Base-by-base conservation (phyloP, 2,329 filamentous ascomycete genomes). In the Aspergillus proliferans region DNA sequence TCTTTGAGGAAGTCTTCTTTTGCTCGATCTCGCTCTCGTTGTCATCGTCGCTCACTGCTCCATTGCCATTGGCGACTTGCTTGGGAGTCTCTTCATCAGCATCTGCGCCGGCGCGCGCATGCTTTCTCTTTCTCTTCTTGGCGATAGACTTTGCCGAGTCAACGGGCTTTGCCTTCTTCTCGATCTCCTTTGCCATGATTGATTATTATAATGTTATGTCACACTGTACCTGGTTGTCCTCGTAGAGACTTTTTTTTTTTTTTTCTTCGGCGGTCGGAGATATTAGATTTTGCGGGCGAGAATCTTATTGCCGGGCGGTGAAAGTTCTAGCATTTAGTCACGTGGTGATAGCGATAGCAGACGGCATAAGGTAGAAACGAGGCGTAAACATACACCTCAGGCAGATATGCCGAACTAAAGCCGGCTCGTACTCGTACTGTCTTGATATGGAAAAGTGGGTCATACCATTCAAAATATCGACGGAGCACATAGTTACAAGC, bases 81-180 rank as follows among this genome's bases (percentile, higher is more conserved):
- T 60, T 58, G 42, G 63, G 58, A 34, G 50, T 53, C 50, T 56
- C 59, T 47, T 58, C 62, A 24, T 62, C 55, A 45, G 50, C 52
- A 47, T 53, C 45, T 51, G 60, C 59, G 42, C 56, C 57, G 51
- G 52, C 47, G 43, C 47, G 48, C 40, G 52, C 58, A 49, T 73
- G 70, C 64, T 70, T 73, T 66, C 70, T 72, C 66, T 74, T 75
- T 47, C 71, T 65, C 59, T 73, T 74, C 57, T 73, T 73, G 41
- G 65, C 59, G 44, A 64, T 61, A 43, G 67, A 66, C 50, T 69
- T 63, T 42, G 68, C 57, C 24, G 64, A 61, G 47, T 71, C 67
- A 61, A 72, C 66, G 14, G 66, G 58, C 43, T 59, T 63, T 53
- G 64, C 62, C 66, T 63, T 66, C 49, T 57, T 64, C 52, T 47